A percentile compares a stretch with the other conserved stretches of the same genome.
These are phyloP conservation scores for Taphrina pruni DNA, from an alignment of 1,139 yeast species.

Conservation along the genomic window DNA sequence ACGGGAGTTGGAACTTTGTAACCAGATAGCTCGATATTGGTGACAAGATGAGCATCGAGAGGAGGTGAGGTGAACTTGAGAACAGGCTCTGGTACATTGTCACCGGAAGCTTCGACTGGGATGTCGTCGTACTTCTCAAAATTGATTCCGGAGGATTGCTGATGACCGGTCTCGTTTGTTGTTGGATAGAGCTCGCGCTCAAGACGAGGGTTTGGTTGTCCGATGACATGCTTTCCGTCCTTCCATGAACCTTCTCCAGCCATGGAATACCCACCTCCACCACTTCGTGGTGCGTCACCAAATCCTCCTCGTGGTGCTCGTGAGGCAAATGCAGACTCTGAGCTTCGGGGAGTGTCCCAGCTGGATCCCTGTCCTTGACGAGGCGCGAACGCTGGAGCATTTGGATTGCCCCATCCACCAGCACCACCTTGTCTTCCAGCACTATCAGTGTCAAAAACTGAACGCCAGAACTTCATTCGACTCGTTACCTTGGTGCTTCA, in stretches of 20 bases:
- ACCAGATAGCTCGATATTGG: slow-evolving; percentile 84
- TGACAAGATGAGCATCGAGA: slow-evolving; percentile 81
- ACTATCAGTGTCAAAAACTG: neutral
- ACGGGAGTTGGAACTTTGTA: slow-evolving; percentile 98
- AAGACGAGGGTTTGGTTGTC: slow-evolving; percentile 69
- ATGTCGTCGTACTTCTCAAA: slow-evolving; percentile 98
- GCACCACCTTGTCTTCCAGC: slow-evolving; percentile 22
- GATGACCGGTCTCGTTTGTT: slow-evolving; percentile 68
- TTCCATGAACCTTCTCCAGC: slow-evolving; percentile 70
- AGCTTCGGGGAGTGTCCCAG: slow-evolving; percentile 31
- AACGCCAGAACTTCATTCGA: neutral
- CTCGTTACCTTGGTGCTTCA: slow-evolving; percentile 25
- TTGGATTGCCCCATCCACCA: slow-evolving; percentile 33
- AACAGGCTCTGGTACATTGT: slow-evolving; percentile 92
- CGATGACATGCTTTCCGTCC: slow-evolving; percentile 88
- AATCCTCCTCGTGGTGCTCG: slow-evolving; percentile 38
- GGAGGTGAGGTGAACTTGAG: slow-evolving; percentile 89
- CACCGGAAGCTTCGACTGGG: slow-evolving; percentile 98
- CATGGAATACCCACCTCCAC: slow-evolving; percentile 44
- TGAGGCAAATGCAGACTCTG: slow-evolving; percentile 22
- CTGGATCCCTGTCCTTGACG: slow-evolving; percentile 18
- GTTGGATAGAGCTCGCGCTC: slow-evolving; percentile 88
- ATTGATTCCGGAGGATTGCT: slow-evolving; percentile 93
- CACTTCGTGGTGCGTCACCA: slow-evolving; percentile 30
- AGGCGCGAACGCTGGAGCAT: slow-evolving; percentile 39